A percentile compares a stretch with the other conserved stretches of the same genome.
These are phyloP conservation scores for Xylaria nigripes DNA, from an alignment of 495 filamentous ascomycete species.

Conservation along the genomic window DNA sequence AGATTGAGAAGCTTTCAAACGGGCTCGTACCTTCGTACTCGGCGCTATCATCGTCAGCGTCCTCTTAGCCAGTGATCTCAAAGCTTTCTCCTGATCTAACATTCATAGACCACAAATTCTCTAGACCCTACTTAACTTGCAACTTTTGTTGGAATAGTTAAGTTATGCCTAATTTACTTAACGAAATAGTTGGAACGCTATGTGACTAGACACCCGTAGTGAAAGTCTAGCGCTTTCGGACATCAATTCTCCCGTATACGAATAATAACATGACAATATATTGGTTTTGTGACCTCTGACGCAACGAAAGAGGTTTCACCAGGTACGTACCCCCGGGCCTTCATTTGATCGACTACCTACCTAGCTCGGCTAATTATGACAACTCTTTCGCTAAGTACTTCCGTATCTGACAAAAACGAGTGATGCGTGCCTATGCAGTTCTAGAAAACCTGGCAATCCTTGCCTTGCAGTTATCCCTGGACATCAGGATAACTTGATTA, in stretches of 20 bases:
- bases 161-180: too few species aligned
- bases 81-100: neutral
- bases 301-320: neutral
- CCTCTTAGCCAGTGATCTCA: neutral
- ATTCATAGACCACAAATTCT: neutral
- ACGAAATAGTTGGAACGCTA: too few species aligned
- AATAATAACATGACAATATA: neutral
- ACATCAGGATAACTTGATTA: neutral
- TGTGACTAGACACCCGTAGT: neutral
- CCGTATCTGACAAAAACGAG: neutral
- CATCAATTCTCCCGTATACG: neutral
- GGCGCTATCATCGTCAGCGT: neutral
- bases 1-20: neutral
- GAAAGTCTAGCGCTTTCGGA: neutral
- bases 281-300: neutral
- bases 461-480: too few species aligned
- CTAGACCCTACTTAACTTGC: too few species aligned
- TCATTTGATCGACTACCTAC: neutral
- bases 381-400: neutral
- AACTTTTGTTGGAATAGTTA: too few species aligned
- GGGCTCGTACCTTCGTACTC: neutral
- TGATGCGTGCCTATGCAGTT: neutral
- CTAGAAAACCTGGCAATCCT: neutral
- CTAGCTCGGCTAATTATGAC: neutral
- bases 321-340: neutral